phyloP scores from a whole-genome alignment of 106 monocot genomes.

The Dendrobium huoshanense region DNA sequence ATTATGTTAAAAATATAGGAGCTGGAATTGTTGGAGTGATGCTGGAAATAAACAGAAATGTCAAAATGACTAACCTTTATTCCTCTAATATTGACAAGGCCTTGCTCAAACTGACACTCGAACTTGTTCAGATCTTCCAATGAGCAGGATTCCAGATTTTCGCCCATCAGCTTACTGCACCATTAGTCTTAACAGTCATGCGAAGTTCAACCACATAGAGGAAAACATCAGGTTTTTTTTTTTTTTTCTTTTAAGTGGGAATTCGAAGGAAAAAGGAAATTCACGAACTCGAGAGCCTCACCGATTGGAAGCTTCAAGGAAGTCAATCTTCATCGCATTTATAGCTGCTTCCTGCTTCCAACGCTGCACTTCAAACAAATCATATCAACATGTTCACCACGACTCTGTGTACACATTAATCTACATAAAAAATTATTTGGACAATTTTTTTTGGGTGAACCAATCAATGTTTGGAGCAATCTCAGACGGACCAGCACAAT shows the following conservation, averaged over 20 bases:
- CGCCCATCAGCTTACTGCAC: constrained; percentile 34
- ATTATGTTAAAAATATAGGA: too few relatives aligned
- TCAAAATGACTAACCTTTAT: constrained; percentile 20
- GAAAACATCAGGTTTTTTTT: too few relatives aligned
- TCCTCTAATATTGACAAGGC: constrained; percentile 36
- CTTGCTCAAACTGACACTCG: constrained; percentile 36
- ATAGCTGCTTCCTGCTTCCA: constrained; percentile 25
- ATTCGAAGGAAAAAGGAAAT: too few relatives aligned
- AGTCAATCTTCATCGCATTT: constrained; percentile 33
- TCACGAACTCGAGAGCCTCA: not conserved
- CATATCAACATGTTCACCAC: too few relatives aligned
- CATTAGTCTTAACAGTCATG: not conserved
- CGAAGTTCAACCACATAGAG: too few relatives aligned
- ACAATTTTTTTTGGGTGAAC: not conserved
- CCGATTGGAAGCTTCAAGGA: constrained; percentile 37
- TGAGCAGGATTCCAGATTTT: constrained; percentile 37
- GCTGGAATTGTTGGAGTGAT: too few relatives aligned
- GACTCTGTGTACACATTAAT: too few relatives aligned
- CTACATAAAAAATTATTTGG: too few relatives aligned
- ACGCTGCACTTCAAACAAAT: constrained; percentile 24
- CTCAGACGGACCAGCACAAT: too few relatives aligned
- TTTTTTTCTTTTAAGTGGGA: too few relatives aligned
- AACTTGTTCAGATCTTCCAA: constrained; percentile 34
- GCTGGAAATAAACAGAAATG: not conserved
- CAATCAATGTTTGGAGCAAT: not conserved